Evolutionary conservation across 495 filamentous ascomycete genomes (phyloP).

Genomic region (Patellaria atrata): DNA sequence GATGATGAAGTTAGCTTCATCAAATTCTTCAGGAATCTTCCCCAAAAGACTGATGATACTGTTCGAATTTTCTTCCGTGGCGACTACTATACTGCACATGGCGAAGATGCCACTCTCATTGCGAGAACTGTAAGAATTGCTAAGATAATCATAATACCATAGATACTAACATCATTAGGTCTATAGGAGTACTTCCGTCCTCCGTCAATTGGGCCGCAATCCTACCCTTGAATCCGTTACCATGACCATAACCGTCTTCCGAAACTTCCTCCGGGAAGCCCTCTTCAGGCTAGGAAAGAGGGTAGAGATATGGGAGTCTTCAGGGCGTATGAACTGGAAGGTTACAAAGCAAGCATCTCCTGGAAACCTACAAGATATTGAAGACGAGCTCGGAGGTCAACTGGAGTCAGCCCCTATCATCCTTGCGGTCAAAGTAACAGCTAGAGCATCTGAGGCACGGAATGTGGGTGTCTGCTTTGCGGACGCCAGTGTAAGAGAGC

Average conservation of each 20-base stretch:
- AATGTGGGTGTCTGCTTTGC: conserved; percentile 94
- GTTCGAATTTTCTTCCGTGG: conserved; percentile 87
- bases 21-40: conserved; percentile 75
- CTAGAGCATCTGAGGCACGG: conserved; percentile 70
- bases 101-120: conserved; percentile 84
- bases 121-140: conserved; percentile 51
- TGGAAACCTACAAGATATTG: conserved; percentile 91
- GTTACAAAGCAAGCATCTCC: conserved; percentile 76
- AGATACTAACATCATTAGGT: conserved; percentile 35
- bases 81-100: conserved; percentile 91
- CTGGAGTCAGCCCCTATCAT: conserved; percentile 87
- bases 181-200: conserved; percentile 93
- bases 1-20: conserved; percentile 97
- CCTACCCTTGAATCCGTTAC: conserved; percentile 83
- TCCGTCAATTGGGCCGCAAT: conserved; percentile 73
- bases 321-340: conserved; percentile 78
- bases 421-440: conserved; percentile 79
- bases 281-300: conserved; percentile 82
- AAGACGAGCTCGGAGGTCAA: conserved; percentile 84
- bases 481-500: conserved; percentile 88
- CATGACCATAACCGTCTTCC: conserved; percentile 83
- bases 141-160: no score
- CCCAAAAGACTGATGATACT: conserved; percentile 50
- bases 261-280: conserved; percentile 88
- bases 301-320: conserved; percentile 74